Evolutionary conservation across 371 early-diverging fungal species (phyloP).

Genomic region (Batrachochytrium dendrobatidis): DNA sequence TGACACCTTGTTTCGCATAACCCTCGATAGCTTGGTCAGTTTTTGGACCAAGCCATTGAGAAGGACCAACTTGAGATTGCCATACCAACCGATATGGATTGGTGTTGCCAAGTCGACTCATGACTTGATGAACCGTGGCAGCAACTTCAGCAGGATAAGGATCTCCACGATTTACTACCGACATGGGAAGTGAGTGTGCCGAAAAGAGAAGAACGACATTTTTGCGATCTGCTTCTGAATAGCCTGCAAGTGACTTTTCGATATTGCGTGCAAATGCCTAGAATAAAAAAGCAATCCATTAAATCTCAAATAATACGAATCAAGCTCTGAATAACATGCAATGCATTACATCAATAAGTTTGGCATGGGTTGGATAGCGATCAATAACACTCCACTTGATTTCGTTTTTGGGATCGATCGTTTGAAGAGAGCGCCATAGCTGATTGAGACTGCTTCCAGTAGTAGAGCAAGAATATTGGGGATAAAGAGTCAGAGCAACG

Average conservation of each 20-base stretch:
- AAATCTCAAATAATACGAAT: neutral
- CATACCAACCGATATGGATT: conserved; percentile 90
- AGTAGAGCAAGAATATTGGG: conserved; percentile 94
- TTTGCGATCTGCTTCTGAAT: conserved; percentile 56
- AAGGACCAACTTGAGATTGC: conserved; percentile 94
- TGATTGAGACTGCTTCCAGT: conserved; percentile 91
- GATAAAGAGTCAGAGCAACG: conserved; percentile 89
- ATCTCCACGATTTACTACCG: conserved; percentile 80
- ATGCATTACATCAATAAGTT: conserved; percentile 61
- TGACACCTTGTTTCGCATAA: conserved; percentile 65
- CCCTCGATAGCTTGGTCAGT: conserved; percentile 74
- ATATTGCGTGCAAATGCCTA: conserved; percentile 72
- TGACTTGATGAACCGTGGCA: conserved; percentile 80
- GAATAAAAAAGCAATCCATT: no score
- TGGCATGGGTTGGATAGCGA: conserved; percentile 84
- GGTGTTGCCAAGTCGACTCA: conserved; percentile 56
- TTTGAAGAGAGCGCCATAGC: conserved; percentile 58
- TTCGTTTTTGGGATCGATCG: conserved; percentile 51
- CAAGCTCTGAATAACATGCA: neutral
- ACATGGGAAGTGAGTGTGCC: conserved; percentile 94
- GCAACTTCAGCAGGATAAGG: conserved; percentile 88
- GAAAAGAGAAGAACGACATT: conserved; percentile 83
- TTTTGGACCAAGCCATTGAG: conserved; percentile 89
- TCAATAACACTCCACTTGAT: conserved; percentile 91
- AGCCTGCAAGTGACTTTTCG: conserved; percentile 56